Percentiles rank a stretch among this genome's conserved stretches.
These are phyloP conservation scores for Casuarina cunninghamiana DNA, from an alignment of 306 rosid species.

Conservation along the genomic window DNA sequence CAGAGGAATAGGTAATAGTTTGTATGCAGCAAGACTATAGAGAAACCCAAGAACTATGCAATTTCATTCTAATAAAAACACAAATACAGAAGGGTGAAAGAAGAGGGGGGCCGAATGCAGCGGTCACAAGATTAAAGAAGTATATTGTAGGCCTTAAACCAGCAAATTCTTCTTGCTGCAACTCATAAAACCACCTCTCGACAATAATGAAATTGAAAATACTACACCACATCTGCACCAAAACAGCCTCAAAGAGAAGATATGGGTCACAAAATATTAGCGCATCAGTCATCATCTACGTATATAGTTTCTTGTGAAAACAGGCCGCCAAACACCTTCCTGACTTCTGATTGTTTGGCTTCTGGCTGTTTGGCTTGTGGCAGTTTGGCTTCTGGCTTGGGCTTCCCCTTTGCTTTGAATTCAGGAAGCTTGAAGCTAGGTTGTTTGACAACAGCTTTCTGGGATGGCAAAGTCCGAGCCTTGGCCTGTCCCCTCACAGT, in stretches of 20 bases:
- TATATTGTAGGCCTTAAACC: constrained; percentile 7
- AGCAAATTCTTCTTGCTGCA: constrained; percentile 33
- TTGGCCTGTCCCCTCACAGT: constrained; percentile 87
- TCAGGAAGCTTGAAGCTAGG: constrained; percentile 23
- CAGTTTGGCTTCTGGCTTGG: constrained; percentile 38
- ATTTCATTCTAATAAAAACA: not conserved
- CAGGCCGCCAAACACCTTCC: constrained; percentile 90
- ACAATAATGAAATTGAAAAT: constrained; percentile 27
- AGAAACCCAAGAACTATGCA: not conserved
- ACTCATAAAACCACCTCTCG: constrained; percentile 23
- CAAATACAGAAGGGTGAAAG: not conserved
- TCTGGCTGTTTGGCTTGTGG: constrained; percentile 22
- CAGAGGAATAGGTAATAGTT: not conserved
- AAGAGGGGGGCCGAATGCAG: not conserved
- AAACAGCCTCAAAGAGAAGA: constrained; percentile 29
- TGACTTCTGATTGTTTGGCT: constrained; percentile 42
- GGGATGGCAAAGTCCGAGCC: constrained; percentile 60
- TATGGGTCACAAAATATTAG: constrained; percentile 18
- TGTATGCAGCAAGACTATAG: not conserved
- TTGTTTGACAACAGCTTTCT: constrained; percentile 60
- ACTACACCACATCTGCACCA: constrained; percentile 27
- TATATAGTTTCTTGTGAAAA: constrained; percentile 92
- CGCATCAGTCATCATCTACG: constrained; percentile 75
- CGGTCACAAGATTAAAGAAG: constrained; percentile 6
- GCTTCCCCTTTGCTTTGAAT: constrained; percentile 43